Percentiles rank a stretch among this genome's conserved stretches.
Conservation (phyloP, 2,329 filamentous ascomycete species). For the Macrophomina tecta region DNA sequence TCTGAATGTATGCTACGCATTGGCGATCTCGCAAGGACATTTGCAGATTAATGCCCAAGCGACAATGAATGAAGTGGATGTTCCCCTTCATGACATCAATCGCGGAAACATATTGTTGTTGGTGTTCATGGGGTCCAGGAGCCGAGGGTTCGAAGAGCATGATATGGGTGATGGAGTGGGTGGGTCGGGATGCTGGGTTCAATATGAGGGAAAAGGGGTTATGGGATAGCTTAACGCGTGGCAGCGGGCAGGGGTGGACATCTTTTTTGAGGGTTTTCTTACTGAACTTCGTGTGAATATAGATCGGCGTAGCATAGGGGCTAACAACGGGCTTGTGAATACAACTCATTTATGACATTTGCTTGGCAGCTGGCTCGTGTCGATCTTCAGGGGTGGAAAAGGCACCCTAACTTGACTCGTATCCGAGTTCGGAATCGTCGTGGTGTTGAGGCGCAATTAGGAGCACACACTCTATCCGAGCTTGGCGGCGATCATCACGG, state of each 20-base stretch:
- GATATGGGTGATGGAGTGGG: not conserved
- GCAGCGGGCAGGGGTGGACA: not conserved
- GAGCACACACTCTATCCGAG: not conserved
- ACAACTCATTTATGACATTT: not conserved
- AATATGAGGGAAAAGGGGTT: constrained; percentile 12
- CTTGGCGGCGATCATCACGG: not conserved
- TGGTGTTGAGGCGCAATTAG: constrained; percentile 22
- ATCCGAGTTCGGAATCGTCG: not conserved
- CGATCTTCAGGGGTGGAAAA: constrained; percentile 11
- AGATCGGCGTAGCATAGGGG: constrained; percentile 13
- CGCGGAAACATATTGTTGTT: not conserved
- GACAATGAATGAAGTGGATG: constrained; percentile 7
- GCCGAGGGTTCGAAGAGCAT: not conserved
- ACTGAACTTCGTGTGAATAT: constrained; percentile 17
- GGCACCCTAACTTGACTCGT: constrained; percentile 7
- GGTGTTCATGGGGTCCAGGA: constrained; percentile 2
- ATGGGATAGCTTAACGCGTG: not conserved
- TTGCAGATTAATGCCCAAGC: not conserved
- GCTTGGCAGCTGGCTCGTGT: not conserved
- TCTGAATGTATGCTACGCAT: not conserved
- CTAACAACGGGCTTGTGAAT: constrained; percentile 21
- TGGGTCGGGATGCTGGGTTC: constrained; percentile 6
- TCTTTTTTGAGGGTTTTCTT: not conserved
- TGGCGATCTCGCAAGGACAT: not conserved
- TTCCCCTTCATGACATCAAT: not conserved